phyloP scores from a whole-genome alignment of 495 filamentous ascomycete species.

The Halenospora varia region DNA sequence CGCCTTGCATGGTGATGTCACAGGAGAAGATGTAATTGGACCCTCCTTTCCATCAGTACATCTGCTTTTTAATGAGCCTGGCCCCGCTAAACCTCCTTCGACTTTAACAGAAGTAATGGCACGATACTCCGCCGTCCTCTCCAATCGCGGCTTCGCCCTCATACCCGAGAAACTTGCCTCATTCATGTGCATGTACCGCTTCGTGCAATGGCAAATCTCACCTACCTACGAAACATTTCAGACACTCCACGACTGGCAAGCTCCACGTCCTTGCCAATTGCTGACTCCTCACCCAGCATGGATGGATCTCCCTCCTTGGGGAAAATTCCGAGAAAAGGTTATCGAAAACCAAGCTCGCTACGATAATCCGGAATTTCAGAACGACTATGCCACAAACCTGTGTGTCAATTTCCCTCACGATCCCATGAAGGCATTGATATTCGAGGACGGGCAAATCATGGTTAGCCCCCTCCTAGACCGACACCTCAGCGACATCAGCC shows the following conservation, averaged over 20 bases:
- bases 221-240: conserved; percentile 24
- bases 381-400: conserved; percentile 24
- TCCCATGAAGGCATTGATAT: conserved; percentile 19
- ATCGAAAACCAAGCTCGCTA: conserved; percentile 29
- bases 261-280: conserved; percentile 23
- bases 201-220: conserved; percentile 30
- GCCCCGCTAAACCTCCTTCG: conserved; percentile 14
- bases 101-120: conserved; percentile 21
- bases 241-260: conserved; percentile 24
- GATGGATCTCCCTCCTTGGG: conserved; percentile 31
- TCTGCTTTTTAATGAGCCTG: conserved; percentile 20
- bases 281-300: conserved; percentile 27
- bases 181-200: conserved; percentile 27
- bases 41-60: conserved; percentile 21
- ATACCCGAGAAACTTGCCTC: conserved; percentile 23
- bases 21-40: conserved; percentile 16
- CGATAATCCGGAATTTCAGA: conserved; percentile 29
- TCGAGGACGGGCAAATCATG: conserved; percentile 19
- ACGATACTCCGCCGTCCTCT: conserved; percentile 18
- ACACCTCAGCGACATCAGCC: conserved; percentile 18
- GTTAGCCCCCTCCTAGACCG: conserved; percentile 14
- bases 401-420: conserved; percentile 25
- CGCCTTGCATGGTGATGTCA: conserved; percentile 8
- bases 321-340: conserved; percentile 28
- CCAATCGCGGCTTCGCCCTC: conserved; percentile 19